Evolutionary conservation across 2,329 filamentous ascomycete species (phyloP).

Genomic region (Diaporthe longicolla): DNA sequence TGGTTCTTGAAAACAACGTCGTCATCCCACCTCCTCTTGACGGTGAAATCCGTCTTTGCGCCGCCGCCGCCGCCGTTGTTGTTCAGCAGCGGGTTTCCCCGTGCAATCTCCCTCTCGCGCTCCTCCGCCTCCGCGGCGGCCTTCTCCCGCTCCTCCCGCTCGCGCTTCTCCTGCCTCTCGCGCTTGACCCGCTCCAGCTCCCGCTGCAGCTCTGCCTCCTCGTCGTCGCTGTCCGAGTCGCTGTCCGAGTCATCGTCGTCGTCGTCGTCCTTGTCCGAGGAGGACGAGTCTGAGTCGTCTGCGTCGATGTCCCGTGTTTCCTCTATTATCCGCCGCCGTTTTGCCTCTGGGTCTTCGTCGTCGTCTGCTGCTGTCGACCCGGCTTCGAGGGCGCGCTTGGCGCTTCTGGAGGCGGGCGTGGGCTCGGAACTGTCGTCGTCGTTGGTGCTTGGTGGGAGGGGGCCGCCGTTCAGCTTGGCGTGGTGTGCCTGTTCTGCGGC

Average conservation of each 20-base stretch:
- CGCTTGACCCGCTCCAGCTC: slow-evolving; percentile 95
- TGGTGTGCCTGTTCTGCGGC: slow-evolving; percentile 90
- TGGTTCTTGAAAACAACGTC: slow-evolving; percentile 99
- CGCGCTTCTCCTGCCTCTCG: slow-evolving; percentile 84
- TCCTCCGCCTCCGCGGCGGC: slow-evolving; percentile 86
- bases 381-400: slow-evolving; percentile 76
- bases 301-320: slow-evolving; percentile 92
- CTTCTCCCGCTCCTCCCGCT: slow-evolving; percentile 85
- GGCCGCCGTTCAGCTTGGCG: slow-evolving; percentile 82
- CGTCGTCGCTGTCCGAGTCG: slow-evolving; percentile 82
- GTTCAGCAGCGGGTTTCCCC: slow-evolving; percentile 93
- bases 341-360: slow-evolving; percentile 80
- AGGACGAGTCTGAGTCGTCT: slow-evolving; percentile 70
- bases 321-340: slow-evolving; percentile 87
- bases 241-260: slow-evolving; percentile 63
- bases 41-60: slow-evolving; percentile 82
- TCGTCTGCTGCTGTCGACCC: slow-evolving; percentile 59
- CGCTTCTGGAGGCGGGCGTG: slow-evolving; percentile 48
- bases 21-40: slow-evolving; percentile 95
- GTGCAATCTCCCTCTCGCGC: slow-evolving; percentile 88
- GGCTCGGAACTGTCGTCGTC: slow-evolving; percentile 59
- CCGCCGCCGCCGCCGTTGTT: slow-evolving; percentile 9
- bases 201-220: slow-evolving; percentile 89
- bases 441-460: slow-evolving; percentile 56
- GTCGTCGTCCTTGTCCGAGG: slow-evolving; percentile 63